Conservation (phyloP, 2,329 filamentous ascomycete genomes). For the Aspergillus pseudotamarii region DNA sequence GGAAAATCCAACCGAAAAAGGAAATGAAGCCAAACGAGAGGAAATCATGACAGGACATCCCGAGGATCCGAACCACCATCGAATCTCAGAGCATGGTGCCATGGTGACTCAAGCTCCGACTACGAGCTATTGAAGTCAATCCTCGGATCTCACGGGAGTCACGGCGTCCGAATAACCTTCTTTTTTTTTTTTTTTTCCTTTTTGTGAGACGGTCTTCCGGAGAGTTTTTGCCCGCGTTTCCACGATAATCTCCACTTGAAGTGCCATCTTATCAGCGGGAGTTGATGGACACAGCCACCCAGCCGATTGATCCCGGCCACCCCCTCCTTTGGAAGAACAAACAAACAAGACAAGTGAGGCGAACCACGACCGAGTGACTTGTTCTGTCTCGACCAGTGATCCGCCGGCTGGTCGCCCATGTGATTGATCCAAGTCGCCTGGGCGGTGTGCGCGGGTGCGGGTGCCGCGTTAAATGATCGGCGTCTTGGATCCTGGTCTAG, state of each 20-base stretch:
- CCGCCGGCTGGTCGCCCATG: constrained; percentile 11
- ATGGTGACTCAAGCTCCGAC: not conserved
- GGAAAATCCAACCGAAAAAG: not conserved
- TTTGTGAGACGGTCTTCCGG: not conserved
- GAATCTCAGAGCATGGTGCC: not conserved
- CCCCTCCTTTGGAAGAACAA: not conserved
- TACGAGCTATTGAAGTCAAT: not conserved
- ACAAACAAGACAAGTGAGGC: not conserved
- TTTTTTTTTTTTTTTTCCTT: not conserved
- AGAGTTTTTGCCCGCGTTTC: not conserved
- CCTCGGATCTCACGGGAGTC: not conserved
- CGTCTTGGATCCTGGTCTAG: constrained; percentile 9
- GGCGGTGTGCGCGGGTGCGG: constrained; percentile 9
- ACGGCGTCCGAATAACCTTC: constrained; percentile 6
- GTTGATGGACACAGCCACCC: not conserved
- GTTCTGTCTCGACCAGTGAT: not conserved
- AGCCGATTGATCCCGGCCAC: not conserved
- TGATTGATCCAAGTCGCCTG: constrained; percentile 6
- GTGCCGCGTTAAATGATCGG: constrained; percentile 10
- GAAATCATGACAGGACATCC: not conserved
- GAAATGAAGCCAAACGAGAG: not conserved
- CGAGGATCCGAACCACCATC: not conserved
- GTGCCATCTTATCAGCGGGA: not conserved
- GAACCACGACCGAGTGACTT: not conserved
- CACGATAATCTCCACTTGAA: not conserved